These are phyloP conservation scores for Candida anutae DNA, from an alignment of 1,139 yeast genomes.

Conservation along the genomic window DNA sequence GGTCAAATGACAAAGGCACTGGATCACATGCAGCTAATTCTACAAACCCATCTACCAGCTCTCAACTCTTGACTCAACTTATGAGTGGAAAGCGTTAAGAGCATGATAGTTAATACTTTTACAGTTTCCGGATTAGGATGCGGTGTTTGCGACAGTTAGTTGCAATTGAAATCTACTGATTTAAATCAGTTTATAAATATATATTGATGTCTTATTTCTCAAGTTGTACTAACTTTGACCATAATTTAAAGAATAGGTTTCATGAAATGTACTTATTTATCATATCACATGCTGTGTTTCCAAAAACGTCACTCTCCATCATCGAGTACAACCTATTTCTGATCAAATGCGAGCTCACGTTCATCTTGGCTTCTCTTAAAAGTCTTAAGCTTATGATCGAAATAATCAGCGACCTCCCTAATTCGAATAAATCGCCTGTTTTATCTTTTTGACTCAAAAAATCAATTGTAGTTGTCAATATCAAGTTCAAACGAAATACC, in stretches of 20 bases:
- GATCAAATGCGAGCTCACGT: slow-evolving; percentile 2
- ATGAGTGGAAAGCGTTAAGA: slow-evolving; percentile 55
- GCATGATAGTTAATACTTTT: too few species aligned
- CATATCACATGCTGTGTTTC: slow-evolving; percentile 5
- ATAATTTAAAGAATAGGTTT: neutral
- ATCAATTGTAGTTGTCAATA: slow-evolving; percentile 10
- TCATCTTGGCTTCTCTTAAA: slow-evolving; percentile 1
- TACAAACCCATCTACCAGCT: slow-evolving; percentile 37
- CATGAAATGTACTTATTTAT: slow-evolving; percentile 4
- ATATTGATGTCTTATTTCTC: too few species aligned
- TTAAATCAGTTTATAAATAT: too few species aligned
- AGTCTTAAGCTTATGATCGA: neutral
- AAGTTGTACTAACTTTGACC: too few species aligned
- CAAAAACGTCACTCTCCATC: slow-evolving; percentile 11
- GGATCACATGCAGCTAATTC: slow-evolving; percentile 12
- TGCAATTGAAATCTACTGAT: too few species aligned
- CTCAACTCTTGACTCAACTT: slow-evolving; percentile 62
- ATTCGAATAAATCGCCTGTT: too few species aligned
- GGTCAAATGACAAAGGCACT: too few species aligned
- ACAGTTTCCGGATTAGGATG: too few species aligned
- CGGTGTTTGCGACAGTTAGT: too few species aligned
- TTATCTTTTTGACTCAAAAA: slow-evolving; percentile 4
- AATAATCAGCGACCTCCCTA: neutral
- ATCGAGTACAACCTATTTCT: slow-evolving; percentile 8
- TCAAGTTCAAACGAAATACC: slow-evolving; percentile 9